Base-by-base conservation (phyloP, 768 basidiomycete genomes). In the Rhodosporidiobolus sp. region DNA sequence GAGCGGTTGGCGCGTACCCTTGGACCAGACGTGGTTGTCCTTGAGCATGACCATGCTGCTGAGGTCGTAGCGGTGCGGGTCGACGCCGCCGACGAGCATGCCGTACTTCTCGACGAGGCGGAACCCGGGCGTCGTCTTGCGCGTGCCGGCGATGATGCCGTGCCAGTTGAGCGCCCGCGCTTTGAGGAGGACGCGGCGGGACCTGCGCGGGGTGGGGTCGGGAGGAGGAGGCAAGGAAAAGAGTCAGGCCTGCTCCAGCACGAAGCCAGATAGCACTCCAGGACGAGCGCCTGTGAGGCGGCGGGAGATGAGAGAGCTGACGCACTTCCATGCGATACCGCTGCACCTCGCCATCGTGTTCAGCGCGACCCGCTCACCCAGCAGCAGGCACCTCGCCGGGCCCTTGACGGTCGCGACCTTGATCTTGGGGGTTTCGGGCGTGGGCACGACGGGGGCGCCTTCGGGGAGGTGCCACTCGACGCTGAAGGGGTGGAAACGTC, bases 1-100 rank as follows among this genome's bases (percentile, higher is more conserved):
- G n/a, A n/a, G n/a, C n/a, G n/a, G n/a, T n/a, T n/a, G n/a, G n/a
- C n/a, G n/a, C 85, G 72, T 79, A 89, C 94, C 94, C 54, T 89
- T 90, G 6, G 94, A 95, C 94, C 94, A 97, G 79, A 98, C 91
- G 80, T 99, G 96, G 80, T 99, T 99, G 78, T 99, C 96, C 82
- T 98, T 98, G 78, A 99, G 87, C 96, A 99, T 99, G 79, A 99
- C 94, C 96, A 99, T 98, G 80, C 90, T 91, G 38, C 91, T 94
- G n/a, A 98, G 85, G 81, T 98, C 94, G 76, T 96, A 89, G 32
- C 96, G 87, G 83, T 99, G 96, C 16, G 91, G 84, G 80, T 99
- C 95, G 77, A 97, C 90, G 11, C 96, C 96, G 26, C 96, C 96
- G 22, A 98, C 92, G 56, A 98, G 82, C 96, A 99, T 98, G 7